Percentiles rank a stretch among this genome's conserved stretches.
phyloP scores from a whole-genome alignment of 345 rosid genomes.

The Rhizophora mangle region DNA sequence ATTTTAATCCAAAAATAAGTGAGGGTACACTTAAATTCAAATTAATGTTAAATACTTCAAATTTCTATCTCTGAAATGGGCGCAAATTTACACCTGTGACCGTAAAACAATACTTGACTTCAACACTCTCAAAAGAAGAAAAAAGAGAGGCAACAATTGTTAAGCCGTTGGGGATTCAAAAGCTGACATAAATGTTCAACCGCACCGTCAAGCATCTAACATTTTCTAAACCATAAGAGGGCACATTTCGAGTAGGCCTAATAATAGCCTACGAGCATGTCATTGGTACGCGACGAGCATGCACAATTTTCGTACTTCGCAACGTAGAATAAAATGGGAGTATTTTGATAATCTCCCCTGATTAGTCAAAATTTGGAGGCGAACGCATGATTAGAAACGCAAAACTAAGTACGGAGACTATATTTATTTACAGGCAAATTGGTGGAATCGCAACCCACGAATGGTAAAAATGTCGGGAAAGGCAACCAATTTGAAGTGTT shows the following conservation, averaged over 20 bases:
- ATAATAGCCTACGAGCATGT: constrained; percentile 13
- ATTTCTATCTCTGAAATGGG: too few relatives aligned
- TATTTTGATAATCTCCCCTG: constrained; percentile 8
- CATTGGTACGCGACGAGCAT: constrained; percentile 35
- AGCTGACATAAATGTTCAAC: constrained; percentile 1
- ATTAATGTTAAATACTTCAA: too few relatives aligned
- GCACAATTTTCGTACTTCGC: constrained; percentile 8
- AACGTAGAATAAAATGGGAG: constrained; percentile 1
- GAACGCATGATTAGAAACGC: constrained; percentile 32
- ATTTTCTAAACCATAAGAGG: background rate
- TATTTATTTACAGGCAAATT: constrained; percentile 10
- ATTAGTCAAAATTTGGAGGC: constrained; percentile 30
- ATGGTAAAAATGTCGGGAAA: constrained; percentile 9
- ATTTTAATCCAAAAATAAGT: too few relatives aligned
- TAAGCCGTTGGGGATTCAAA: background rate
- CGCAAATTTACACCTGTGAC: too few relatives aligned
- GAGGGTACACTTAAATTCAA: too few relatives aligned
- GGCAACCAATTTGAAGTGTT: background rate
- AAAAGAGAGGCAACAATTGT: background rate
- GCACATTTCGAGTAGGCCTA: constrained; percentile 11
- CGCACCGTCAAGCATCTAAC: background rate
- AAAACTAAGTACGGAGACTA: background rate
- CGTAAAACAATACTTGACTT: background rate
- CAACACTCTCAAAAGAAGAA: background rate
- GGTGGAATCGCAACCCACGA: constrained; percentile 38